These are phyloP conservation scores for Rugiboletus extremiorientalis DNA, from an alignment of 1,284 basidiomycete genomes.

Conservation along the genomic window DNA sequence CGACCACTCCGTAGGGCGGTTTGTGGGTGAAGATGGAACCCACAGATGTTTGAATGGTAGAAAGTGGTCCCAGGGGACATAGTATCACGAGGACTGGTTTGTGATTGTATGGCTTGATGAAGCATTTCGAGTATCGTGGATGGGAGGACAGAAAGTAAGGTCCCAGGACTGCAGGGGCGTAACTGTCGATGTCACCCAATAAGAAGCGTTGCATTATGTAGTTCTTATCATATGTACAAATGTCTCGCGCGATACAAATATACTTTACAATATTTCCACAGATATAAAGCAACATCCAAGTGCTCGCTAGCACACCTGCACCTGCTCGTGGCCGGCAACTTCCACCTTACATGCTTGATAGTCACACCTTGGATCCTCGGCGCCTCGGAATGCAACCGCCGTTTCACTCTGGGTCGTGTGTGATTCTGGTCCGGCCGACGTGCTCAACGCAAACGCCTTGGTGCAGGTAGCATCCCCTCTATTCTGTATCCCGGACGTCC, in stretches of 20 bases:
- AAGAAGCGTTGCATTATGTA: neutral
- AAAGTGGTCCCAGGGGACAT: neutral
- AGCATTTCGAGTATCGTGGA: neutral
- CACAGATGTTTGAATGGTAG: slow-evolving; percentile 13
- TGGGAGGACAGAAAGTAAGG: neutral
- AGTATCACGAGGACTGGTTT: too few species aligned
- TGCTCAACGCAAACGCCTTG: neutral
- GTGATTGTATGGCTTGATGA: neutral
- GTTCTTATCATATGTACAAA: neutral
- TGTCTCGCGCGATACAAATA: neutral
- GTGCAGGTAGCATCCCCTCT: neutral
- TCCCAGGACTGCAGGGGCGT: neutral
- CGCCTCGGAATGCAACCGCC: too few species aligned
- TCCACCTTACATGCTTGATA: neutral
- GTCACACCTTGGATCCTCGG: neutral
- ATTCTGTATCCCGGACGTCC: neutral
- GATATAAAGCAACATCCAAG: too few species aligned
- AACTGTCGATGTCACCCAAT: too few species aligned
- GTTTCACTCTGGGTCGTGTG: neutral
- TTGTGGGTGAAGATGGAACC: slow-evolving; percentile 32
- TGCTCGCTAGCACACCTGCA: neutral
- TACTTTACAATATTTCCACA: neutral
- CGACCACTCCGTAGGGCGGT: slow-evolving; percentile 20
- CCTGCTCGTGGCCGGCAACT: neutral
- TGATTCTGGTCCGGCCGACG: neutral